Evolutionary conservation across 176 grass and related monocot genomes (phyloP).

Genomic region (Aegilops speltoides): DNA sequence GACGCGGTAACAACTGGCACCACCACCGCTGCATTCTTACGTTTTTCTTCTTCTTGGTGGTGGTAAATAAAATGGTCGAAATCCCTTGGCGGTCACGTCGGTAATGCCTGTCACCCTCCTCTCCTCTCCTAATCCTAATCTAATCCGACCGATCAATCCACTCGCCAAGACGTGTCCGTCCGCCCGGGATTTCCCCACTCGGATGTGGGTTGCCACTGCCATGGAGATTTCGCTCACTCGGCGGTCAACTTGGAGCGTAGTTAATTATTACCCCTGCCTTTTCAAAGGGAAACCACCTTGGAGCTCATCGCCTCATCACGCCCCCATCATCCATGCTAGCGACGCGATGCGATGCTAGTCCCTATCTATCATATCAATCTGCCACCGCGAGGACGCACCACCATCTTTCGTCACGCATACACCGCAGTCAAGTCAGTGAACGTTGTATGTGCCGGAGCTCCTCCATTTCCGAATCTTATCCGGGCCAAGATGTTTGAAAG

Average conservation of each 20-base stretch:
- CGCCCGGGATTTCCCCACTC: conserved; percentile 18
- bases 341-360: background rate
- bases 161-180: background rate
- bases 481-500: too few species aligned
- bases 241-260: background rate
- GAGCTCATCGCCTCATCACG: background rate
- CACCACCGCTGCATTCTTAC: too few species aligned
- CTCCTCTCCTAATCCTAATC: too few species aligned
- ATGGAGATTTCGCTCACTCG: background rate
- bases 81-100: too few species aligned
- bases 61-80: too few species aligned
- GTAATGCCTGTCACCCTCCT: too few species aligned
- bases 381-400: background rate
- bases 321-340: too few species aligned
- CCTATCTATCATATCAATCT: background rate
- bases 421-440: background rate
- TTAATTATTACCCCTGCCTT: background rate
- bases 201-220: background rate
- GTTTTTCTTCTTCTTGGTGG: too few species aligned
- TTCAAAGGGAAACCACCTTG: background rate
- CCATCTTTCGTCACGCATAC: background rate
- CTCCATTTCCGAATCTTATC: too few species aligned
- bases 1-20: too few species aligned
- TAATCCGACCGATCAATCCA: background rate
- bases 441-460: background rate